Percentiles rank a stretch among this genome's conserved stretches.
These are phyloP conservation scores for Endothia cerciana DNA, from an alignment of 2,329 filamentous ascomycete genomes.

Conservation along the genomic window DNA sequence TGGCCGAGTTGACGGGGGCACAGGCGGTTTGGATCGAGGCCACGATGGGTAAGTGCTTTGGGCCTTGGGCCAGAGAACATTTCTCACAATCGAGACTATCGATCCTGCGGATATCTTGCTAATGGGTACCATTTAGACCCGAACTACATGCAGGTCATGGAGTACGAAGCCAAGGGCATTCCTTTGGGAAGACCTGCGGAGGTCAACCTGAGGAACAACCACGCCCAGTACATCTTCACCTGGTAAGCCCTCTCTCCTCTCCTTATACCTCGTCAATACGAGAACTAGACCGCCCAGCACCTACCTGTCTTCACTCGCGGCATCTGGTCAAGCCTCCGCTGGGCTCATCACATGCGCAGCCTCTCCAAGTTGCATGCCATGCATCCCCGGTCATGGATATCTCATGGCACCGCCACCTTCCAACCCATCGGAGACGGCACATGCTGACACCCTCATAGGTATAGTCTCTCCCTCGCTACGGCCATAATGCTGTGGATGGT, in stretches of 20 bases:
- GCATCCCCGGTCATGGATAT: background rate
- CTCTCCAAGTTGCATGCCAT: background rate
- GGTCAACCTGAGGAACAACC: conserved; percentile 94
- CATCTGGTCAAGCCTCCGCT: background rate
- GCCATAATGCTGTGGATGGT: conserved; percentile 97
- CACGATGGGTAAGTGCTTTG: conserved; percentile 75
- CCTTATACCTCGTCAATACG: background rate
- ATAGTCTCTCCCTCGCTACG: conserved; percentile 81
- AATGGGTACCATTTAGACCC: conserved; percentile 58
- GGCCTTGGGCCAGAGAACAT: background rate
- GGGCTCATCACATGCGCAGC: background rate
- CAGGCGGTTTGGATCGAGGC: conserved; percentile 95
- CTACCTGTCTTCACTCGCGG: background rate
- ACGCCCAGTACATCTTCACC: conserved; percentile 98
- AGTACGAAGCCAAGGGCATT: conserved; percentile 78
- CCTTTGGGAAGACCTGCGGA: conserved; percentile 87
- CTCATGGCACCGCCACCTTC: background rate
- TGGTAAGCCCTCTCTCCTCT: conserved; percentile 65
- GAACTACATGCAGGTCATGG: conserved; percentile 75
- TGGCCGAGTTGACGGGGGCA: conserved; percentile 81
- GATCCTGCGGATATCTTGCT: conserved; percentile 18
- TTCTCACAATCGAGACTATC: background rate
- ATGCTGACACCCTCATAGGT: conserved; percentile 59
- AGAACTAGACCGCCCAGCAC: background rate
- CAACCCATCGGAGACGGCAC: background rate